Evolutionary conservation across 106 monocot species (phyloP).

Genomic region (Xerophyta viscosa): DNA sequence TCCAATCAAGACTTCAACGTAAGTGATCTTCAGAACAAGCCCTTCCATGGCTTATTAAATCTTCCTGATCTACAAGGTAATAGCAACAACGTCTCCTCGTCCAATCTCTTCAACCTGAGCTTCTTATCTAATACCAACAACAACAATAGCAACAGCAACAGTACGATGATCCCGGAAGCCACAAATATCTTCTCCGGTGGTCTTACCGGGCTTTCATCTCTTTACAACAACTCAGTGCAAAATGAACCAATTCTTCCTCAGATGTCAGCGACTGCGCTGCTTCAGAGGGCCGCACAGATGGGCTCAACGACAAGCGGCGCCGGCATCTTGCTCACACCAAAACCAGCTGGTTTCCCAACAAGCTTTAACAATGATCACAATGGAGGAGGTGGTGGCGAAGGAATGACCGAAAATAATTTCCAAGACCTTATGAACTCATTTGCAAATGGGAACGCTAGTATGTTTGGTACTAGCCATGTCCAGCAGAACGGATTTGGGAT

Average conservation of each 20-base stretch:
- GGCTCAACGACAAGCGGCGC: constrained; percentile 39
- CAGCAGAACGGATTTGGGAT: constrained; percentile 5
- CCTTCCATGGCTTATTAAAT: constrained; percentile 51
- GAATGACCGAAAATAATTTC: constrained; percentile 24
- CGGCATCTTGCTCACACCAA: constrained; percentile 19
- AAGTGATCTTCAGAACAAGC: constrained; percentile 38
- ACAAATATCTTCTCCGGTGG: constrained; percentile 44
- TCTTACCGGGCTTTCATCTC: constrained; percentile 10
- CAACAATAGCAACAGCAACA: constrained; percentile 19
- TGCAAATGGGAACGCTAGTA: constrained; percentile 13
- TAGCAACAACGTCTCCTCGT: constrained; percentile 4
- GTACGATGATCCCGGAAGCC: constrained; percentile 20
- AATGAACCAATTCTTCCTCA: constrained; percentile 52
- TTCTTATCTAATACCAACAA: constrained; percentile 43
- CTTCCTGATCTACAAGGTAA: constrained; percentile 47
- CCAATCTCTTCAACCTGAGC: constrained; percentile 54
- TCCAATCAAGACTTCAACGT: constrained; percentile 35
- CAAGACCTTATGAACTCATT: constrained; percentile 56
- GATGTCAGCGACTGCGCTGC: constrained; percentile 90
- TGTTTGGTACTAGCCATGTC: constrained; percentile 18
- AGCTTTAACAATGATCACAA: neutral
- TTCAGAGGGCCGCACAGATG: constrained; percentile 87
- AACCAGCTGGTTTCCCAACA: constrained; percentile 3
- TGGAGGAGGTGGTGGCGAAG: constrained; percentile 10
- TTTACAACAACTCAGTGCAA: constrained; percentile 24